Conservation (phyloP, 2,329 filamentous ascomycete genomes). For the Aureobasidium sp. region DNA sequence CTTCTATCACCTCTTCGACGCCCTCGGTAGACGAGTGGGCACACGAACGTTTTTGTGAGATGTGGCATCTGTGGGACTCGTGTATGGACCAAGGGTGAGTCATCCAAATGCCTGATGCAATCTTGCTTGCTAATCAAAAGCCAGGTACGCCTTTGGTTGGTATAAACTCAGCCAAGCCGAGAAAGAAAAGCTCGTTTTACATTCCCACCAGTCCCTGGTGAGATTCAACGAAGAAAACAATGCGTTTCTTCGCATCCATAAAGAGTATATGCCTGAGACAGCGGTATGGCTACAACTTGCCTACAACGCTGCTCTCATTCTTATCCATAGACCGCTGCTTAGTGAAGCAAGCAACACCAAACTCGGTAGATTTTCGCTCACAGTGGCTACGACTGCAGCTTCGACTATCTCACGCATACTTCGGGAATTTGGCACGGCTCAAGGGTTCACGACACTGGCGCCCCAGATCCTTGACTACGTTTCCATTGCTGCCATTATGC, state of each 20-base stretch:
- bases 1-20: background rate
- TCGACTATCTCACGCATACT: background rate
- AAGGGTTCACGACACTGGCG: background rate
- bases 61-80: background rate
- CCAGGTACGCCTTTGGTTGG: background rate
- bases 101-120: background rate
- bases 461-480: background rate
- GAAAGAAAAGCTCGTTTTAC: background rate
- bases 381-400: background rate
- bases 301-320: background rate
- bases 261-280: background rate
- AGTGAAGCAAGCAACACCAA: background rate
- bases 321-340: background rate
- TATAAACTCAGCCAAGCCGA: background rate
- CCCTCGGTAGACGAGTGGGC: background rate
- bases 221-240: background rate
- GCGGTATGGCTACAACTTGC: background rate
- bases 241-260: background rate
- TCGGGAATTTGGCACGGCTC: background rate
- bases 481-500: background rate
- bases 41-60: background rate
- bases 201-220: background rate
- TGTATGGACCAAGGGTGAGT: background rate
- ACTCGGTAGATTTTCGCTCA: background rate
- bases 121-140: background rate